Evolutionary conservation across 2,329 filamentous ascomycete species (phyloP).

Genomic region (Pyricularia pennisetigena): DNA sequence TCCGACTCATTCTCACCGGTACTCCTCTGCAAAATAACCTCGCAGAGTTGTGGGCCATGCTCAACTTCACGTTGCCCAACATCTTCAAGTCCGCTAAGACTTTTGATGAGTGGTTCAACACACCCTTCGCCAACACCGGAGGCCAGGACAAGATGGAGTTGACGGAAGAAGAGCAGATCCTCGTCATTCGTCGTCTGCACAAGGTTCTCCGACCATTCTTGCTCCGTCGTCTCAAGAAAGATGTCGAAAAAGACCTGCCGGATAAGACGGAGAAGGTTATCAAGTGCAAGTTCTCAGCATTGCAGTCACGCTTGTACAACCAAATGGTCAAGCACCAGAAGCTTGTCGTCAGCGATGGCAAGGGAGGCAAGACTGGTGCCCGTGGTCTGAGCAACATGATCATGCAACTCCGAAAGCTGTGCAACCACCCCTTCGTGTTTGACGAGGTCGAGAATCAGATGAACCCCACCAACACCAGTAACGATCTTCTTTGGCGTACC

Average conservation of each 20-base stretch:
- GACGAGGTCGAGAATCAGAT: slow-evolving; percentile 97
- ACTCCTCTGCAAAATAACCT: slow-evolving; percentile 97
- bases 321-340: slow-evolving; percentile 95
- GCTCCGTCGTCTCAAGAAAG: slow-evolving; percentile 96
- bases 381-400: slow-evolving; percentile 99
- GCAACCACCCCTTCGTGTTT: slow-evolving; percentile 98
- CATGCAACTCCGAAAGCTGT: slow-evolving; percentile 97
- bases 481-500: slow-evolving; percentile 91
- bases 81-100: slow-evolving; percentile 99
- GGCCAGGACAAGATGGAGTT: slow-evolving; percentile 98
- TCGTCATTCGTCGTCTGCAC: slow-evolving; percentile 95
- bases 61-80: slow-evolving; percentile 95
- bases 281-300: slow-evolving; percentile 95
- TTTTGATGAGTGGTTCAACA: slow-evolving; percentile 99
- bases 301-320: slow-evolving; percentile 92
- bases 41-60: slow-evolving; percentile 90
- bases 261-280: slow-evolving; percentile 99
- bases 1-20: slow-evolving; percentile 93
- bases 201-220: slow-evolving; percentile 97
- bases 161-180: slow-evolving; percentile 97
- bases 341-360: slow-evolving; percentile 87
- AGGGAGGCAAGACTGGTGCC: slow-evolving; percentile 88
- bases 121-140: slow-evolving; percentile 95
- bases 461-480: slow-evolving; percentile 81
- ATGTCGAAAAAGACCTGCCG: slow-evolving; percentile 96